Evolutionary conservation across 1,139 yeast genomes (phyloP).

Genomic region (Blastobotrys arbuscula): DNA sequence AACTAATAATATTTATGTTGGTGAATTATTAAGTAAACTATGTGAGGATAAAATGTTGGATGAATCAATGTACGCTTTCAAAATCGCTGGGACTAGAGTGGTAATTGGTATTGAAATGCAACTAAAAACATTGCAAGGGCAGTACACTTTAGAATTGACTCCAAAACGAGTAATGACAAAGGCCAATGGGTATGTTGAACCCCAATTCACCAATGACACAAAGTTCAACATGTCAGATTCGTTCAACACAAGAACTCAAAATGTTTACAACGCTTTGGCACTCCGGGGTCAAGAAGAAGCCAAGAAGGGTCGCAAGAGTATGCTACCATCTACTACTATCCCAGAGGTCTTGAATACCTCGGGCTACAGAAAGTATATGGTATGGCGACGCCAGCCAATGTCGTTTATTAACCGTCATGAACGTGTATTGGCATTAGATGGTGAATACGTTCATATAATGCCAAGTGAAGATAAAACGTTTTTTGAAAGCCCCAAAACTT

Average conservation of each 20-base stretch:
- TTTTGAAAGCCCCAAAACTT: conserved; percentile 74
- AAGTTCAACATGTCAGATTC: background rate
- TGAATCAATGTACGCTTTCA: conserved; percentile 31
- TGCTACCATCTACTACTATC: conserved; percentile 8
- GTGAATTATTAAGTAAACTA: conserved; percentile 29
- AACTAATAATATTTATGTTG: conserved; percentile 22
- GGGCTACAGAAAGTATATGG: conserved; percentile 55
- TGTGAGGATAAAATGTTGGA: conserved; percentile 35
- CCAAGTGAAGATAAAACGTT: conserved; percentile 70
- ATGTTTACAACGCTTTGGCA: conserved; percentile 17
- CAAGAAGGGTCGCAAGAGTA: conserved; percentile 5
- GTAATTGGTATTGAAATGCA: conserved; percentile 17
- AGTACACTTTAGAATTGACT: conserved; percentile 27
- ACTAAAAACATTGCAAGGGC: conserved; percentile 23
- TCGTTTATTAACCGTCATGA: conserved; percentile 78
- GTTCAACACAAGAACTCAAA: conserved; percentile 7
- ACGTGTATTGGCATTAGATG: conserved; percentile 81
- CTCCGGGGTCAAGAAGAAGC: conserved; percentile 20
- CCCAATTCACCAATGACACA: conserved; percentile 1
- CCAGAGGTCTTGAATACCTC: conserved; percentile 21
- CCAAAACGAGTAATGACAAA: conserved; percentile 28
- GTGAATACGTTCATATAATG: conserved; percentile 83
- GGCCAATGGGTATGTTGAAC: conserved; percentile 26
- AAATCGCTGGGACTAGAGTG: conserved; percentile 30
- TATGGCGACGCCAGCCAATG: conserved; percentile 83